Percentiles rank a stretch among this genome's conserved stretches.
These are phyloP conservation scores for Quercus mongolica DNA, from an alignment of 306 rosid genomes.

Conservation along the genomic window DNA sequence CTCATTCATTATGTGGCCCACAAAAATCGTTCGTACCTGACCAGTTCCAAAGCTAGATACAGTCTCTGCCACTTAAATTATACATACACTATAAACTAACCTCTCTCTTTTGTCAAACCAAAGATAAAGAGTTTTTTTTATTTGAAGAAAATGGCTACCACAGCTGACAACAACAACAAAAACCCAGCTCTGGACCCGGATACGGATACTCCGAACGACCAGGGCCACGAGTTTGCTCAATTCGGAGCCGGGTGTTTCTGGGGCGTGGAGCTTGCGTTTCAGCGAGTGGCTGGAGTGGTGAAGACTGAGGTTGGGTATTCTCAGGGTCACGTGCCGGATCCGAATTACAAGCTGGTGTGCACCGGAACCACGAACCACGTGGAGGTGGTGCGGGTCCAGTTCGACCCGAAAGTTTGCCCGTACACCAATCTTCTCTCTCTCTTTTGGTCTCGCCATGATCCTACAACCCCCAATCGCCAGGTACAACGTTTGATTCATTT, in stretches of 20 bases:
- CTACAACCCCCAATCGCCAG: slow-evolving; percentile 73
- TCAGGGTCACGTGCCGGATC: slow-evolving; percentile 67
- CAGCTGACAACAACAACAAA: background rate
- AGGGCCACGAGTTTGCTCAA: slow-evolving; percentile 61
- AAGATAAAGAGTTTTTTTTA: background rate
- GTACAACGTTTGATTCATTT: slow-evolving; percentile 21
- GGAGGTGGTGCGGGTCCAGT: slow-evolving; percentile 74
- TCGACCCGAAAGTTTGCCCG: slow-evolving; percentile 63
- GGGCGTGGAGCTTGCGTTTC: slow-evolving; percentile 76
- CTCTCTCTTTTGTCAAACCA: background rate
- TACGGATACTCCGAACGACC: slow-evolving; percentile 46
- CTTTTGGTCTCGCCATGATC: slow-evolving; percentile 80
- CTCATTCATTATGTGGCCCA: background rate
- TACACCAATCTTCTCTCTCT: slow-evolving; percentile 48
- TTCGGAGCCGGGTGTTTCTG: slow-evolving; percentile 94
- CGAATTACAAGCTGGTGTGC: slow-evolving; percentile 60
- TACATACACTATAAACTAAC: background rate
- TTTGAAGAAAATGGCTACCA: slow-evolving; percentile 12
- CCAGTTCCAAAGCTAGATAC: background rate
- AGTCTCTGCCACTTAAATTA: background rate
- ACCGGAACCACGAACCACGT: slow-evolving; percentile 66
- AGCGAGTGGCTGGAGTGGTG: slow-evolving; percentile 64
- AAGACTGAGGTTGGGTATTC: slow-evolving; percentile 86
- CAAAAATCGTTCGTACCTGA: background rate
- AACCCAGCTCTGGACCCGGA: slow-evolving; percentile 62